Evolutionary conservation across 306 rosid genomes (phyloP), one percentile per base, ranked within the genome.

Genomic region (Echinosophora koreensis): DNA sequence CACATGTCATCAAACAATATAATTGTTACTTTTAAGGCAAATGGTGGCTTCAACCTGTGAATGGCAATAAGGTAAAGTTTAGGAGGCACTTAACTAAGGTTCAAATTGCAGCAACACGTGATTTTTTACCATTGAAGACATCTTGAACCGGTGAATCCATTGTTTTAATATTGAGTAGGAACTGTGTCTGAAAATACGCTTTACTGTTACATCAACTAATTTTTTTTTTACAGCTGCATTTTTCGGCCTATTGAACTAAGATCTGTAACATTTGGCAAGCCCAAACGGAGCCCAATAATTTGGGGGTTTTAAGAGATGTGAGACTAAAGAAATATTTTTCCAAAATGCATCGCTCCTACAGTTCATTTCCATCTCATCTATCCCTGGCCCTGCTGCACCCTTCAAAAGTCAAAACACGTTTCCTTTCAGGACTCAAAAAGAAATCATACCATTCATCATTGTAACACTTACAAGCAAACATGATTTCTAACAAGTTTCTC

Each of bases 1-100:
- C 22, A 22, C 22, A 22, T 22, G 22, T 22, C 22, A 22, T 22
- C 22, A 22, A 22, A 22, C 22, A 22, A 22, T 22, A 22, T 22
- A 22, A 22, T 22, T 22, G 22, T 22, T 22, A 22, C 22, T 22
- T 22, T 22, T 22, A 22, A 22, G 22, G 41, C 42, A 38, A 54
- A 70, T 35, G 18, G 28, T 51, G 22, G 7, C 8, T n/a, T 49
- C 50, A 27, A 28, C 41, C 66, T 44, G 69, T 35, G 58, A 73
- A 13, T 42, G 41, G 46, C 69, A 30, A 8, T 57, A 15, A 42
- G 44, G 34, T 55, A 41, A 59, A 9, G 69, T 28, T 73, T 17
- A 46, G 22, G 22, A 22, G 22, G 22, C 18, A 73, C 69, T 30
- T 3, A 17, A 35, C 15, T 38, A 38, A 14, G 55, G 5, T 42